These are phyloP conservation scores for Collybia sordida DNA, from an alignment of 768 basidiomycete species.

Conservation along the genomic window DNA sequence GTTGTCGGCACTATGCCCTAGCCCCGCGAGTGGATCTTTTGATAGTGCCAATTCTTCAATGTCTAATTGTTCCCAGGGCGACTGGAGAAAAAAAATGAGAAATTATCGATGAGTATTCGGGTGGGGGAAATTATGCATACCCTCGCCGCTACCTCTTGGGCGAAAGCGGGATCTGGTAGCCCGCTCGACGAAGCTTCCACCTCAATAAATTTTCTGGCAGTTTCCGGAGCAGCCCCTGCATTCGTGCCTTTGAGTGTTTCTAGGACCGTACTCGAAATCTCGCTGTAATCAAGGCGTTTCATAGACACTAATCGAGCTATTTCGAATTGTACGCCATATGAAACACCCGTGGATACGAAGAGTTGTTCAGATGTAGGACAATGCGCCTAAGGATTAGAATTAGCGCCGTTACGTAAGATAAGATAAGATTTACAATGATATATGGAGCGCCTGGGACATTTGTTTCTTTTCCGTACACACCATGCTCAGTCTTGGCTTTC, in stretches of 20 bases:
- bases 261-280: constrained; percentile 26
- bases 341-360: constrained; percentile 19
- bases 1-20: constrained; percentile 39
- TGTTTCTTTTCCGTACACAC: neutral
- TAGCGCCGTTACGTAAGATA: neutral
- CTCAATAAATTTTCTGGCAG: constrained; percentile 13
- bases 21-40: constrained; percentile 30
- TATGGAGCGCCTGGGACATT: constrained; percentile 9
- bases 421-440: constrained; percentile 15
- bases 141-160: constrained; percentile 34
- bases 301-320: constrained; percentile 41
- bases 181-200: neutral
- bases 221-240: constrained; percentile 25
- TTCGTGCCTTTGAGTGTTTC: constrained; percentile 29
- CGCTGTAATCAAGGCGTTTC: constrained; percentile 20
- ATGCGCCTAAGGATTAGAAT: constrained; percentile 12
- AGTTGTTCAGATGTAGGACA: constrained; percentile 8
- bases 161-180: constrained; percentile 25
- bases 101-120: neutral
- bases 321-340: constrained; percentile 50
- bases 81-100: constrained; percentile 29
- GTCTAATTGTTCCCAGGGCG: constrained; percentile 65
- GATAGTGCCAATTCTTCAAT: constrained; percentile 43
- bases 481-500: constrained; percentile 2
- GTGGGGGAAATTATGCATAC: constrained; percentile 15